Evolutionary conservation across 1,139 yeast genomes (phyloP), one percentile per base, ranked within the genome.

Genomic region (Geotrichum carabidarum): DNA sequence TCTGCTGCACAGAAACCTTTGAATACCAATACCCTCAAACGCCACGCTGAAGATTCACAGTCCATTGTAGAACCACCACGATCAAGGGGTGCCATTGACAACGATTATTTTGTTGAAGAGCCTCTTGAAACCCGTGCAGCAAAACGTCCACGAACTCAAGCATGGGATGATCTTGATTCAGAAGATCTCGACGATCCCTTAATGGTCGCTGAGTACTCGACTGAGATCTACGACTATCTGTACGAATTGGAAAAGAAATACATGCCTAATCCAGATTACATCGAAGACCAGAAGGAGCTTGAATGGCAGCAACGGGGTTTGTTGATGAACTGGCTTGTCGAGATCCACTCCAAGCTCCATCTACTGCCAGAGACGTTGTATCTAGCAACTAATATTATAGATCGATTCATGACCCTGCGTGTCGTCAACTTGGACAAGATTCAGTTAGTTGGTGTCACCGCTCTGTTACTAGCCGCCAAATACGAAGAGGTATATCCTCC

Each of bases 401-500:
- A 93, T 72, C 75, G 98, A 60, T 91, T 89, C 71, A 80, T 93
- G 79, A 83, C 93, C 17, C 76, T 79, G 58, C 94, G 86, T 64
- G 78, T 81, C 50, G 95, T 90, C 42, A 89, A 86, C 63, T 81
- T 90, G 58, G 91, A 86, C 66, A 83, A 88, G 71, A 75, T 93
- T 57, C 99, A 93, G 74, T 76, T 91, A 56, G 81, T 91, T 48
- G 98, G 98, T 11, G 86, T 96, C 1, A 90, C 96, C 1, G 83
- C 95, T 22, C 71, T 93, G 60, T 89, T 91, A 71, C 86, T 91
- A 62, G 96, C 98, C 37, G 93, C 97, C 27, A 93, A 93, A 72
- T 90, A 88, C 68, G 98, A 91, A 73, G 98, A 91, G 72, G 96
- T 91, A 48, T 87, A 87, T 67, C 82, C 93, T 8, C 98, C 98